phyloP scores from a whole-genome alignment of 202 grass and related monocot genomes.

The Panicum virgatum region DNA sequence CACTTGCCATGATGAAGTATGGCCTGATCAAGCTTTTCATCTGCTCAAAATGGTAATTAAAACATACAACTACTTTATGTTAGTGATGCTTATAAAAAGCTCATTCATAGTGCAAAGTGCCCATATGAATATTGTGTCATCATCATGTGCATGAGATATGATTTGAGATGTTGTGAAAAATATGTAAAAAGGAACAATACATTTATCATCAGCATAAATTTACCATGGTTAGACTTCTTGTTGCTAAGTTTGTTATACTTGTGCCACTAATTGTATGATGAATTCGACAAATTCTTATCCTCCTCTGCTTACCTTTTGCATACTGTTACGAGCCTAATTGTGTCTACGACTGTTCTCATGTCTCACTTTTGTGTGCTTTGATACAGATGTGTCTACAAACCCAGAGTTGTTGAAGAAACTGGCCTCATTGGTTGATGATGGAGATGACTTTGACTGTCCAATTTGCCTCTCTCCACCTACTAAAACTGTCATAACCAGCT shows the following conservation, averaged over 20 bases:
- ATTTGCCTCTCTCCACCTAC: conserved; percentile 84
- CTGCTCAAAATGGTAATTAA: not conserved
- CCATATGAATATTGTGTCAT: not conserved
- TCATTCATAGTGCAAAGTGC: not conserved
- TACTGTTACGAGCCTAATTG: not conserved
- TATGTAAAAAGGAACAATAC: not conserved
- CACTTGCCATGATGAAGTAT: not conserved
- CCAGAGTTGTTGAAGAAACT: conserved; percentile 91
- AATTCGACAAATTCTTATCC: not conserved
- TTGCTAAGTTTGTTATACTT: not conserved
- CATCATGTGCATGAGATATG: not conserved
- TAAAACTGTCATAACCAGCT: conserved; percentile 85
- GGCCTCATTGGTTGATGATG: conserved; percentile 74
- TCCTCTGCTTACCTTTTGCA: not conserved
- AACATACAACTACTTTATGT: not conserved
- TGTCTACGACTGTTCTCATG: not conserved
- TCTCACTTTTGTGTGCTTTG: not conserved
- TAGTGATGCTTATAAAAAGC: not conserved
- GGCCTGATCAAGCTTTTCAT: not conserved
- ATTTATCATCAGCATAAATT: not conserved
- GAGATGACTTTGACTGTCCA: conserved; percentile 96
- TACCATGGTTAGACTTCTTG: not conserved
- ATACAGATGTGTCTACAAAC: conserved; percentile 73
- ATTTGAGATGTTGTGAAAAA: not conserved
- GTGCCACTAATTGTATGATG: not conserved